These are phyloP conservation scores for Melanopsichium pennsylvanicum DNA, from an alignment of 1,284 basidiomycete genomes.

Conservation along the genomic window DNA sequence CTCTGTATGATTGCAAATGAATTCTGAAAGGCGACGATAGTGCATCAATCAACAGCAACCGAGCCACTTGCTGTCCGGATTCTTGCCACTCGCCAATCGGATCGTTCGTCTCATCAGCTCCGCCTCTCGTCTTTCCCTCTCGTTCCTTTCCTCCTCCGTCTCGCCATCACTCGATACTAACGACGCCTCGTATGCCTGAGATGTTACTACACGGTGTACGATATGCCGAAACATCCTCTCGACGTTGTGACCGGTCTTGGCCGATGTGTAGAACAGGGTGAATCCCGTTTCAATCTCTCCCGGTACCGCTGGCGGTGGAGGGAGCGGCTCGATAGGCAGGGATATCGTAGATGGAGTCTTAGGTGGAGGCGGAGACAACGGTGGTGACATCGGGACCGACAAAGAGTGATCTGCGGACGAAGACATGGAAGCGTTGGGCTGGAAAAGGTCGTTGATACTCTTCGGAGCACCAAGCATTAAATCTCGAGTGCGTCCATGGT, in stretches of 20 bases:
- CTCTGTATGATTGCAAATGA: too few relatives aligned
- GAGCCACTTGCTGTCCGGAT: slow-evolving; percentile 3
- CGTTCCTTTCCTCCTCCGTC: neutral
- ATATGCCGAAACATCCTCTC: slow-evolving; percentile 53
- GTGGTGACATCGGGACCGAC: too few relatives aligned
- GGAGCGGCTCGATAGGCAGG: slow-evolving; percentile 1
- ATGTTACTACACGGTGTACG: slow-evolving; percentile 23
- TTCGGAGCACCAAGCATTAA: slow-evolving; percentile 25
- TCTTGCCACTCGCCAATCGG: slow-evolving; percentile 37
- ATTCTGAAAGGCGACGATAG: too few relatives aligned
- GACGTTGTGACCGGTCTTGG: slow-evolving; percentile 45
- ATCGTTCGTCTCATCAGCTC: slow-evolving; percentile 34
- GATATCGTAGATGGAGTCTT: slow-evolving; percentile 13
- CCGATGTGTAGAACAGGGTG: slow-evolving; percentile 55
- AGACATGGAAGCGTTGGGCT: neutral
- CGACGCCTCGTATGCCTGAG: slow-evolving; percentile 15
- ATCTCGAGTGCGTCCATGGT: too few relatives aligned
- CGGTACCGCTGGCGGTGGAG: neutral
- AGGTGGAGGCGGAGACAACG: neutral
- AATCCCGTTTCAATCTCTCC: slow-evolving; percentile 46
- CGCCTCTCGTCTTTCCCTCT: slow-evolving; percentile 1
- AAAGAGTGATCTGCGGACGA: too few relatives aligned
- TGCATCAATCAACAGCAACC: slow-evolving; percentile 18
- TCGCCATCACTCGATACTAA: neutral
- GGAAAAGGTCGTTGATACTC: slow-evolving; percentile 34